These are phyloP conservation scores for Gyrodon lividus DNA, from an alignment of 768 basidiomycete genomes.

Conservation along the genomic window DNA sequence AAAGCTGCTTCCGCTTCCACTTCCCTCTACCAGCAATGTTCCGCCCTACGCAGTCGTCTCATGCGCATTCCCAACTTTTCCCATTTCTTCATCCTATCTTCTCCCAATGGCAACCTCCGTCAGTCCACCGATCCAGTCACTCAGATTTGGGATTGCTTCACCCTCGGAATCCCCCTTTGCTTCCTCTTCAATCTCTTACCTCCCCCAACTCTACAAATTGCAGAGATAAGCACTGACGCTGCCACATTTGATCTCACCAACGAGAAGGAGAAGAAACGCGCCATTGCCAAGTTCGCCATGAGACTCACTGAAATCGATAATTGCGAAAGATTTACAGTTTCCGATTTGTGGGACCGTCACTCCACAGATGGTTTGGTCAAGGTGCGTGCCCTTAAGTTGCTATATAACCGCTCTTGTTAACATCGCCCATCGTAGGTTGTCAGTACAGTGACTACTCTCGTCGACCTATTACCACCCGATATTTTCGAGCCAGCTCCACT, in stretches of 20 bases:
- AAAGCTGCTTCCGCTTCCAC: slow-evolving; percentile 84
- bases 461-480: slow-evolving; percentile 69
- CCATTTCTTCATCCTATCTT: slow-evolving; percentile 64
- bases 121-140: slow-evolving; percentile 90
- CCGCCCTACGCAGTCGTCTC: slow-evolving; percentile 71
- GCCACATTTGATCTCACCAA: slow-evolving; percentile 64
- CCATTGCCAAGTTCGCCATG: slow-evolving; percentile 91
- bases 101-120: slow-evolving; percentile 54
- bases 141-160: slow-evolving; percentile 92
- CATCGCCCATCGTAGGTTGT: slow-evolving; percentile 59
- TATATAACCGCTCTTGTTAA: not conserved
- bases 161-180: slow-evolving; percentile 90
- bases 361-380: slow-evolving; percentile 95
- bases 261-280: slow-evolving; percentile 86
- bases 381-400: slow-evolving; percentile 44
- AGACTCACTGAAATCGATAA: slow-evolving; percentile 69
- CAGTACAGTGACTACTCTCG: slow-evolving; percentile 82
- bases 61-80: slow-evolving; percentile 75
- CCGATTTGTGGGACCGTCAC: slow-evolving; percentile 86
- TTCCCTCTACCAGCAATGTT: slow-evolving; percentile 92
- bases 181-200: slow-evolving; percentile 94
- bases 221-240: slow-evolving; percentile 62
- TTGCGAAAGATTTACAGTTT: slow-evolving; percentile 85
- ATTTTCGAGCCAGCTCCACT: slow-evolving; percentile 64
- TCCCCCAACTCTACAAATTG: slow-evolving; percentile 39